Base-by-base conservation (phyloP, 495 filamentous ascomycete genomes). In the Friedmanniomyces endolithicus region DNA sequence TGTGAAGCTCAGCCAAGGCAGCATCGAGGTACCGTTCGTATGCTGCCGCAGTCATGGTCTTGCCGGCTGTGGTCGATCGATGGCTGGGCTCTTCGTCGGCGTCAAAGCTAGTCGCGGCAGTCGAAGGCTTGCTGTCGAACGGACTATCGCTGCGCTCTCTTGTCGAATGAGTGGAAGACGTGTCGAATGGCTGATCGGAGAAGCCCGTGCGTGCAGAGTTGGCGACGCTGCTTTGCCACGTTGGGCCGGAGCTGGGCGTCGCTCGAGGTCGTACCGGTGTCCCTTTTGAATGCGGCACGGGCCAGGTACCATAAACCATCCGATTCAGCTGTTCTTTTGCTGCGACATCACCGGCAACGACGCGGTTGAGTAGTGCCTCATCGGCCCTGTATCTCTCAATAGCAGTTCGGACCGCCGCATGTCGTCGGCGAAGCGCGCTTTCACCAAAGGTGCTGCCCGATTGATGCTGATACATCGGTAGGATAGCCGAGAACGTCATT, bases 41-140 rank as follows among this genome's bases (percentile, higher is more conserved):
- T n/a, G 23, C 8, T 1, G 11, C 22, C 12, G 40, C 53, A 31
- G 50, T 45, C 24, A 56, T 17, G 1, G 19, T 46, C 53, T 56
- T 56, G 20, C 53, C 53, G 48, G 17, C 29, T 11, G 49, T 52
- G 35, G 31, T 52, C 34, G 49, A 29, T 1, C 49, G 49, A 11
- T n/a, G 2, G 12, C 37, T 14, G 6, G 14, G 37, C 6, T 2
- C 16, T 14, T 41, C 37, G 6, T 41, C 37, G 37, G 14, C 17
- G 12, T 16, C 4, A 14, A 41, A 19, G 3, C 9, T 31, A 31
- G 27, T 31, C 27, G 3, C 9, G 27, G 27, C 9, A 14, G 37
- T 19, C 4, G 12, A 3, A 6, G 17, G 12, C 3, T n/a, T 19
- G 37, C 6, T 6, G 14, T 6, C 37, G 17, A 14, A n/a, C 6